Evolutionary conservation across 306 rosid species (phyloP).

Genomic region (Pyrus pyrifolia): DNA sequence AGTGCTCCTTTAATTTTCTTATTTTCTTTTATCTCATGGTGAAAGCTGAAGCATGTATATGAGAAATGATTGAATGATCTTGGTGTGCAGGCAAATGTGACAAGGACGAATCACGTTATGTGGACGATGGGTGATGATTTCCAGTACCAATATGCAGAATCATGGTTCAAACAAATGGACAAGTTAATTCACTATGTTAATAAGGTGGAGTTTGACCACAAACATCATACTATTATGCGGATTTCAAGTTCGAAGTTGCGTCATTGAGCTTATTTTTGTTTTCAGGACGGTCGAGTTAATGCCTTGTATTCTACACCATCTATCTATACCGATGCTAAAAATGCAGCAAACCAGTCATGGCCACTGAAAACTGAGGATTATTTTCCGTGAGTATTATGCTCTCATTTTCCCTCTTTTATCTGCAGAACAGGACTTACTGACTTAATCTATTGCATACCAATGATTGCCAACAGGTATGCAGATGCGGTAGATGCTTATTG

Average conservation of each 20-base stretch:
- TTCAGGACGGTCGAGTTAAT: slow-evolving; percentile 80
- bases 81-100: slow-evolving; percentile 61
- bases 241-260: neutral
- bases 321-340: slow-evolving; percentile 64
- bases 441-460: neutral
- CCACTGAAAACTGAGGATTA: slow-evolving; percentile 85
- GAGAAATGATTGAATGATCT: slow-evolving; percentile 15
- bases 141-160: slow-evolving; percentile 79
- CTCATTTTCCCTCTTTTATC: neutral
- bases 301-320: slow-evolving; percentile 95
- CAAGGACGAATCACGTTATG: slow-evolving; percentile 82
- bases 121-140: slow-evolving; percentile 99
- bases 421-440: neutral
- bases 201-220: slow-evolving; percentile 34
- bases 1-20: neutral
- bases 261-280: neutral
- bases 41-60: neutral
- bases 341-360: slow-evolving; percentile 72
- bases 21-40: neutral
- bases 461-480: slow-evolving; percentile 60
- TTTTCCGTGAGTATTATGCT: slow-evolving; percentile 60
- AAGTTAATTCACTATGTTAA: slow-evolving; percentile 82
- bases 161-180: slow-evolving; percentile 94
- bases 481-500: slow-evolving; percentile 59
- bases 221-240: neutral